phyloP scores from a whole-genome alignment of 1,284 basidiomycete species.

The Tetrapyrgos nigripes region DNA sequence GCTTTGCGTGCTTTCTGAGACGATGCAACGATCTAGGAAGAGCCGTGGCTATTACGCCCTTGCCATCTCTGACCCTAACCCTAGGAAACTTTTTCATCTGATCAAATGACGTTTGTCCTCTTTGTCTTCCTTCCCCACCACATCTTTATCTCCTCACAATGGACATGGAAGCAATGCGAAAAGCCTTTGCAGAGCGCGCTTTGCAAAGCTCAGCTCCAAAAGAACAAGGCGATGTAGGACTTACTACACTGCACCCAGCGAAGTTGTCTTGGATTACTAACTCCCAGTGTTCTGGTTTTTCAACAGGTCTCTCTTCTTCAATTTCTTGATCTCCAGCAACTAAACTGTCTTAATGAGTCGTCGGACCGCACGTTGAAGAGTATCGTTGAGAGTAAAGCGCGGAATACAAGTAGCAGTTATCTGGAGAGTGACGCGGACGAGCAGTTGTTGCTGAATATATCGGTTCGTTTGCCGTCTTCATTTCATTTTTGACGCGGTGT shows the following conservation, averaged over 20 bases:
- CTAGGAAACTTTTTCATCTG: too few relatives aligned
- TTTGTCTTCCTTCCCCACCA: background rate
- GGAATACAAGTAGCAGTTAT: constrained; percentile 55
- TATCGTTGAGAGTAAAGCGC: constrained; percentile 57
- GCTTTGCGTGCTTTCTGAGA: too few relatives aligned
- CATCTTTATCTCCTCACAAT: background rate
- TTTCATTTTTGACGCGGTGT: background rate
- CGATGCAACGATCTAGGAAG: too few relatives aligned
- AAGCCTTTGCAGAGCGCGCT: background rate
- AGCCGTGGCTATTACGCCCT: too few relatives aligned
- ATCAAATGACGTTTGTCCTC: too few relatives aligned
- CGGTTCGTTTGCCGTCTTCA: constrained; percentile 50
- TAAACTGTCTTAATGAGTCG: constrained; percentile 83
- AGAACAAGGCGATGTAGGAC: constrained; percentile 19
- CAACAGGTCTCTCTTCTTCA: constrained; percentile 63
- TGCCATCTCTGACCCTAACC: too few relatives aligned
- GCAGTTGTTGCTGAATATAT: constrained; percentile 74
- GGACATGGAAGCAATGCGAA: constrained; percentile 5
- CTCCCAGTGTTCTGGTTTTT: background rate
- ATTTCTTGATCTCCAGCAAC: constrained; percentile 63
- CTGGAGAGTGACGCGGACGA: constrained; percentile 85
- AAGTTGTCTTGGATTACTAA: too few relatives aligned
- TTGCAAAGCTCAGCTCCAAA: background rate
- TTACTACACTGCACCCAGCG: too few relatives aligned
- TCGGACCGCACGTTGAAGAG: constrained; percentile 63